phyloP scores from a whole-genome alignment of 495 filamentous ascomycete species.

The Daldinia grandis region DNA sequence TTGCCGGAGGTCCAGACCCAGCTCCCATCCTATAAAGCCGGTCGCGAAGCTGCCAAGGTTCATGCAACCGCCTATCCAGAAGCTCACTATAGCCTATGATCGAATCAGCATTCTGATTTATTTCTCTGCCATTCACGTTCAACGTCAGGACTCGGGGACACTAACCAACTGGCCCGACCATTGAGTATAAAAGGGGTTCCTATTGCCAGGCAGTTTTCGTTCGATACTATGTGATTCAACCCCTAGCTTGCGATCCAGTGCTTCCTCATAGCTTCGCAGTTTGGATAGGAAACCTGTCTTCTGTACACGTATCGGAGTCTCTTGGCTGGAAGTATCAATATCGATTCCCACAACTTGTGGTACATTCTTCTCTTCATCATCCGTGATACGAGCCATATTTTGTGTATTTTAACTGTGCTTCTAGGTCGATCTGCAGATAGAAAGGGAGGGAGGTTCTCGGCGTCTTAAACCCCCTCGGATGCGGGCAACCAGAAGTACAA shows the following conservation, averaged over 20 bases:
- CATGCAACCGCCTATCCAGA: constrained; percentile 63
- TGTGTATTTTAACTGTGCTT: not conserved
- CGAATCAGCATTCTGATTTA: not conserved
- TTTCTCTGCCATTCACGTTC: not conserved
- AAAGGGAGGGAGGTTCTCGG: not conserved
- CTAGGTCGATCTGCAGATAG: not conserved
- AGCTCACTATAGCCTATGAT: constrained; percentile 29
- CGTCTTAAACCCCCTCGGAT: not conserved
- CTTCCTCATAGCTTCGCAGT: constrained; percentile 54
- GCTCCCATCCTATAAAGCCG: constrained; percentile 59
- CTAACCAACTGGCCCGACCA: constrained; percentile 47
- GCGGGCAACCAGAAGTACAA: constrained; percentile 9
- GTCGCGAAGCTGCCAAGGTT: constrained; percentile 64
- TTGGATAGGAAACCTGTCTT: constrained; percentile 10
- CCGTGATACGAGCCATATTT: constrained; percentile 13
- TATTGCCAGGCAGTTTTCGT: constrained; percentile 60
- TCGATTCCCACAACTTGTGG: constrained; percentile 2
- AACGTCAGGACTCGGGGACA: constrained; percentile 12
- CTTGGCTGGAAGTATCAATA: constrained; percentile 24
- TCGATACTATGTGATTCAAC: constrained; percentile 63
- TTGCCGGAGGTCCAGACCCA: constrained; percentile 59
- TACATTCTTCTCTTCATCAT: constrained; percentile 30
- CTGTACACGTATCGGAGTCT: not conserved
- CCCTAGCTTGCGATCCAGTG: constrained; percentile 61
- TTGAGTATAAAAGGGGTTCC: constrained; percentile 46